A percentile compares a stretch with the other conserved stretches of the same genome.
phyloP scores from a whole-genome alignment of 2,329 filamentous ascomycete genomes.

The Cladophialophora psammophila region DNA sequence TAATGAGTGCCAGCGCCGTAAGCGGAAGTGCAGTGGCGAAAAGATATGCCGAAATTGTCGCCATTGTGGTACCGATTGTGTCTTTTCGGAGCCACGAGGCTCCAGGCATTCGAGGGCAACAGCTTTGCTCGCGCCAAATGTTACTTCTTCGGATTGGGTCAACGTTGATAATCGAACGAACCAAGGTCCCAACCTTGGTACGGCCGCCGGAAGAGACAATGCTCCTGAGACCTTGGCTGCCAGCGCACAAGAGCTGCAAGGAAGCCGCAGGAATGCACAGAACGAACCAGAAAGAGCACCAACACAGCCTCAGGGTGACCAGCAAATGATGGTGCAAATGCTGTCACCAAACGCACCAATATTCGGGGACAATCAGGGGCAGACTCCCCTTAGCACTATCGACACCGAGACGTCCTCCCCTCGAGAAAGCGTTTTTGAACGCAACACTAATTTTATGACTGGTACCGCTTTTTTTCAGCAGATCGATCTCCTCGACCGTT shows the following conservation, averaged over 20 bases:
- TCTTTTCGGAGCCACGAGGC: conserved; percentile 10
- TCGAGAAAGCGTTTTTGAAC: conserved; percentile 6
- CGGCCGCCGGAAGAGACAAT: background rate
- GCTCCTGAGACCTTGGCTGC: background rate
- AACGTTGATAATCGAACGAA: background rate
- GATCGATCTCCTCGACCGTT: conserved; percentile 5
- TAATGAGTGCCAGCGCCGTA: conserved; percentile 11
- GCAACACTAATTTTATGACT: background rate
- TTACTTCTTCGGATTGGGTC: background rate
- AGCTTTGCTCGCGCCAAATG: background rate
- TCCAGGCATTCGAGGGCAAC: conserved; percentile 1
- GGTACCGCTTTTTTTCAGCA: conserved; percentile 8
- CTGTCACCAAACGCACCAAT: background rate
- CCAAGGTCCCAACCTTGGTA: background rate
- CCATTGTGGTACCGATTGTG: conserved; percentile 11
- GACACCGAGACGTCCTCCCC: background rate
- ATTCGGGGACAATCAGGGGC: background rate
- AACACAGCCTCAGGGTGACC: background rate
- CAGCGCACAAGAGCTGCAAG: background rate
- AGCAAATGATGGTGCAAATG: background rate
- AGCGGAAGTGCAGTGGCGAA: conserved; percentile 10
- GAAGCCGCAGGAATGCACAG: background rate
- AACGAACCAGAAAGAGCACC: background rate
- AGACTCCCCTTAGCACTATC: conserved; percentile 1
- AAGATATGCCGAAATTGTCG: conserved; percentile 11